phyloP scores from a whole-genome alignment of 768 basidiomycete genomes.

The Trametes cubensis region DNA sequence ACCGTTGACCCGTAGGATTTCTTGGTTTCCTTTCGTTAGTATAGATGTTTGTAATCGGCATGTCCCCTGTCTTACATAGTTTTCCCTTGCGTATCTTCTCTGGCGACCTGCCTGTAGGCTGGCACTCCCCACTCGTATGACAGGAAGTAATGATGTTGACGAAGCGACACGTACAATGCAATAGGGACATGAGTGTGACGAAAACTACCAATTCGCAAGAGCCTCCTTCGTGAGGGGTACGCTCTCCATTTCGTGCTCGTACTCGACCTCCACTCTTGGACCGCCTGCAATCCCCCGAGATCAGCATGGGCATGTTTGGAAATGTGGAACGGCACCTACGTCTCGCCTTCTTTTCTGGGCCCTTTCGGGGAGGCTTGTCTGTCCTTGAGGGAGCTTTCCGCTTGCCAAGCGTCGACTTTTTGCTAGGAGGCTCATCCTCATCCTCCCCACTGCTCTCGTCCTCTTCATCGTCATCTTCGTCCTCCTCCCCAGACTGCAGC shows the following conservation, averaged over 20 bases:
- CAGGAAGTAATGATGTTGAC: conserved; percentile 1
- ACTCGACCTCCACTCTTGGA: conserved; percentile 91
- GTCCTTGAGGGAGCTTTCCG: conserved; percentile 56
- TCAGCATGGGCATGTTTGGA: background rate
- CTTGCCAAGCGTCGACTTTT: conserved; percentile 60
- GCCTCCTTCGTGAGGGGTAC: conserved; percentile 35
- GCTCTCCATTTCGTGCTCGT: conserved; percentile 88
- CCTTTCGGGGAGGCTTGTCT: conserved; percentile 50
- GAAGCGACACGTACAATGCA: background rate
- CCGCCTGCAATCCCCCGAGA: conserved; percentile 48
- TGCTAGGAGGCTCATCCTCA: conserved; percentile 39
- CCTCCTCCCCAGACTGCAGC: conserved; percentile 38
- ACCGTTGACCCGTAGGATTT: conserved; percentile 1
- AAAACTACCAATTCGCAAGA: conserved; percentile 31
- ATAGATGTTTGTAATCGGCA: background rate
- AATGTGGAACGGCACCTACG: conserved; percentile 43
- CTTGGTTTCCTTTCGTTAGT: background rate
- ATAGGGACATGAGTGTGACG: background rate
- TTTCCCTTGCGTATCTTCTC: background rate
- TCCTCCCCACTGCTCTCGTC: conserved; percentile 44
- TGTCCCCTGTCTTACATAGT: too few relatives aligned
- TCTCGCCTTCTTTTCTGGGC: conserved; percentile 62
- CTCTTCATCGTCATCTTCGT: conserved; percentile 48
- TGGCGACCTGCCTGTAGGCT: background rate
- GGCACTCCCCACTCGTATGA: background rate